Evolutionary conservation across 108 stramenopile species (phyloP).

Genomic region (Pelagomonas calceolata): DNA sequence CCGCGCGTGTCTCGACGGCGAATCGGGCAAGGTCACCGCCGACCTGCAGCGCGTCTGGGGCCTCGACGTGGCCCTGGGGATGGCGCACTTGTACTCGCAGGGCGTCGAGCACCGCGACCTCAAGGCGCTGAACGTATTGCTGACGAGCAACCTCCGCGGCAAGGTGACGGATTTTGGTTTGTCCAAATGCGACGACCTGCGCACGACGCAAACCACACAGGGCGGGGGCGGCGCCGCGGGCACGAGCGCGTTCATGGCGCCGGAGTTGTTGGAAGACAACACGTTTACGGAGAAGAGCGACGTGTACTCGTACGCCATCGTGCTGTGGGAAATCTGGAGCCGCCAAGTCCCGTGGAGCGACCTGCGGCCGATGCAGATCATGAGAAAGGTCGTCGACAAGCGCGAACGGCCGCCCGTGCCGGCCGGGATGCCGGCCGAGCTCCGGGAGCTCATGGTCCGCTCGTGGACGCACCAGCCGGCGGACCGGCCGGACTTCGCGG

Average conservation of each 20-base stretch:
- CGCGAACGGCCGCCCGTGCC: not conserved
- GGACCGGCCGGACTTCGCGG: not conserved
- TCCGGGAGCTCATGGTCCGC: not conserved
- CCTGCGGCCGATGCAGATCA: not conserved
- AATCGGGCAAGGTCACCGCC: not conserved
- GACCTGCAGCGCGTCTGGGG: constrained; percentile 2
- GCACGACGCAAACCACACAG: too few relatives aligned
- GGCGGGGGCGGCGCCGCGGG: too few relatives aligned
- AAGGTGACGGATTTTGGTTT: constrained; percentile 34
- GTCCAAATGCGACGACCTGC: not conserved
- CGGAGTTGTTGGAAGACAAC: too few relatives aligned
- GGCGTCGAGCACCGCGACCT: constrained; percentile 31
- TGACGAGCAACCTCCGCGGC: constrained; percentile 12
- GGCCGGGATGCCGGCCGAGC: not conserved
- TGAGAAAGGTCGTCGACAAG: not conserved
- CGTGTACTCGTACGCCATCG: too few relatives aligned
- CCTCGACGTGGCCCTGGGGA: constrained; percentile 23
- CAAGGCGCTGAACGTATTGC: constrained; percentile 22
- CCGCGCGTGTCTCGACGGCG: too few relatives aligned
- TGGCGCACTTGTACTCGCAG: constrained; percentile 22
- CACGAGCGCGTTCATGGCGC: too few relatives aligned
- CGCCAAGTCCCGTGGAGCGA: too few relatives aligned
- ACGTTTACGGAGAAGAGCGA: too few relatives aligned
- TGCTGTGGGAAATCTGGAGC: too few relatives aligned
- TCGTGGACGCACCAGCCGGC: not conserved